Base-by-base conservation (phyloP, 106 monocot genomes). In the Dioscorea zingiberensis region DNA sequence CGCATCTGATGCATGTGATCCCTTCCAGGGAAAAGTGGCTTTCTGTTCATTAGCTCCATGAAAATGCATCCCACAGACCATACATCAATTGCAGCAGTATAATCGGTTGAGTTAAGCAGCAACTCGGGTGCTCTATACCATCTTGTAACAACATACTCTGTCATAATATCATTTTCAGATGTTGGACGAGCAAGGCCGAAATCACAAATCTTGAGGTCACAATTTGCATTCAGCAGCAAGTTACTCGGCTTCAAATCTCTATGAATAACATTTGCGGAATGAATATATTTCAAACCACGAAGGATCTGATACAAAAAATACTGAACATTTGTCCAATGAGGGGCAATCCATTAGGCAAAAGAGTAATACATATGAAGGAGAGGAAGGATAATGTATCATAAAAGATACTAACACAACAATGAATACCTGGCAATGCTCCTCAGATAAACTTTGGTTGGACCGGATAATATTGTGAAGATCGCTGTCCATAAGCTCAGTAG, bases 61-160 rank as follows among this genome's bases (percentile, higher is more conserved):
- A 89, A 99, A 21, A 99, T 89, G 71, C 98, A 99, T 2, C 98
- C 98, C 3, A 99, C 98, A 2, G 93, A 89, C 93, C 98, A 99
- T 13, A 99, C 60, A 75, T 99, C 98, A 48, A 99, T 93, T 13
- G 98, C 84, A n/a, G 93, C 86, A 48, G 89, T 89, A 47, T 93
- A 99, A 32, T 99, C 87, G 0, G 89, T 87, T 4, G 93, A 99
- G 66, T 85, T 93, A 32, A 99, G 79, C 18, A 99, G 74, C 76
- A 99, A 66, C 29, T 99, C 98, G 2, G 98, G 98, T 16, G 98
- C 98, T 25, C 93, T 64, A 69, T 99, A 99, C 93, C 98, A 99
- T 60, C 93, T 79, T 1, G 98, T 99, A 51, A 93, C 98, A 14
- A 99, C 93, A 63, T 99, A 99, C 54, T 99, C 89, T 0, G 93